phyloP scores from a whole-genome alignment of 345 rosid genomes.

The Sonneratia alba region DNA sequence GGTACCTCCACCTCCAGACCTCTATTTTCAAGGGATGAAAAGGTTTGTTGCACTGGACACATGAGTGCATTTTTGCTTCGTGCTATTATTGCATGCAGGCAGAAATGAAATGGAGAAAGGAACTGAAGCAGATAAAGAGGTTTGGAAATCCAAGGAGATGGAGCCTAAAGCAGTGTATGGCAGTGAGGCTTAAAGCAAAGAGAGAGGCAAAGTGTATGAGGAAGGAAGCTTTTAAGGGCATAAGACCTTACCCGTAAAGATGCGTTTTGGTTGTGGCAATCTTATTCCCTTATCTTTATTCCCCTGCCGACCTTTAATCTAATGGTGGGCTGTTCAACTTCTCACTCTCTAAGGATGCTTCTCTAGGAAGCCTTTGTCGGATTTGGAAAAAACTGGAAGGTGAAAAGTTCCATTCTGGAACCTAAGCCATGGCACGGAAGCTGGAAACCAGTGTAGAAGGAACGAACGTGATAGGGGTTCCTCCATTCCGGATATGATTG shows the following conservation, averaged over 20 bases:
- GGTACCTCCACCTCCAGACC: neutral
- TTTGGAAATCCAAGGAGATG: slow-evolving; percentile 7
- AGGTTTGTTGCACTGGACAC: slow-evolving; percentile 4
- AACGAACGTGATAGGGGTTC: neutral
- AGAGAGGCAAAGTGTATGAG: slow-evolving; percentile 3
- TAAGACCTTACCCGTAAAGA: slow-evolving; percentile 25
- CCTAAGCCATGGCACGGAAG: neutral
- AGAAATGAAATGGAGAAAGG: neutral
- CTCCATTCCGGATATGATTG: neutral
- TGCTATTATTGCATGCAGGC: neutral
- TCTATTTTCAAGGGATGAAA: neutral
- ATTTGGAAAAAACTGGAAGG: neutral
- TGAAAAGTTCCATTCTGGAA: neutral
- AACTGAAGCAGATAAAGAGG: neutral
- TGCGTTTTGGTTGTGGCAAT: slow-evolving; percentile 14
- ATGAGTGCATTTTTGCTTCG: slow-evolving; percentile 1
- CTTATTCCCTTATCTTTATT: slow-evolving; percentile 27
- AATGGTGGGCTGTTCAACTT: neutral
- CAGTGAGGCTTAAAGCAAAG: slow-evolving; percentile 17
- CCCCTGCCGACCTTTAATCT: slow-evolving; percentile 13
- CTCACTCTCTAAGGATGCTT: neutral
- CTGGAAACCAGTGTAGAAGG: neutral
- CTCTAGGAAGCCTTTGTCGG: neutral
- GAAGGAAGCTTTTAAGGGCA: slow-evolving; percentile 11
- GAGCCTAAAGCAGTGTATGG: slow-evolving; percentile 5